Base-by-base conservation (phyloP, 208 protist species). In the Balamuthia mandrillaris region DNA sequence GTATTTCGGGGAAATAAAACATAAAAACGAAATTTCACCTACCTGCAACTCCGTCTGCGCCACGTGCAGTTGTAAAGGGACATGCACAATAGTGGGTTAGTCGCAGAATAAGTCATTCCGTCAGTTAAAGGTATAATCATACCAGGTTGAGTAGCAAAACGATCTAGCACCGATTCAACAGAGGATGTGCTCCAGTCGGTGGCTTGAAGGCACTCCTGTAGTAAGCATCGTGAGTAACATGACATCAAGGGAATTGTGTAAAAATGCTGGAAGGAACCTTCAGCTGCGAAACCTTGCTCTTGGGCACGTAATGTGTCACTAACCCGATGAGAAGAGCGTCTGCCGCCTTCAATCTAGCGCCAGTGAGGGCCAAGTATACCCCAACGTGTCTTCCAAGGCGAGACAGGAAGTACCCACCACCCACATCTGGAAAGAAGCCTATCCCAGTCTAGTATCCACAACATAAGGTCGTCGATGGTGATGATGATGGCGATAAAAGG, bases 341-440 rank as follows among this genome's bases (percentile, higher is more conserved):
- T 7, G 68, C 63, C 2, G 84, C 87, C 10, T 88, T 90, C 24
- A 93, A 35, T 4, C 82, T 83, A 10, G 45, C 29, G 47, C 92
- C 92, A 3, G 89, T 92, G 3, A 94, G 65, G 3, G 56, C 92
- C 7, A 94, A 70, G 60, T 92, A 94, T 39, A 87, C 75, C 18
- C 85, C 88, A 2, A 45, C 45, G 21, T 56, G 29, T 1, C 35
- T 18, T 41, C 45, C 31, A n/a, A 90, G 16, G 44, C 84, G 77
- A 24, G 77, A 52, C 3, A 91, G 33, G 60, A 90, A 88, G 35
- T 89, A 58, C 2, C 52, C 81, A 29, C 88, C 87, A 65, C 92
- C 92, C 1, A 94, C 92, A 72, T 94, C 92, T 18, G 89, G 90
- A 74, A 93, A 91, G 39, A 94, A 86, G 27, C 92, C 92, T 29